phyloP scores from a whole-genome alignment of 345 rosid species.

The Heritiera fomes region DNA sequence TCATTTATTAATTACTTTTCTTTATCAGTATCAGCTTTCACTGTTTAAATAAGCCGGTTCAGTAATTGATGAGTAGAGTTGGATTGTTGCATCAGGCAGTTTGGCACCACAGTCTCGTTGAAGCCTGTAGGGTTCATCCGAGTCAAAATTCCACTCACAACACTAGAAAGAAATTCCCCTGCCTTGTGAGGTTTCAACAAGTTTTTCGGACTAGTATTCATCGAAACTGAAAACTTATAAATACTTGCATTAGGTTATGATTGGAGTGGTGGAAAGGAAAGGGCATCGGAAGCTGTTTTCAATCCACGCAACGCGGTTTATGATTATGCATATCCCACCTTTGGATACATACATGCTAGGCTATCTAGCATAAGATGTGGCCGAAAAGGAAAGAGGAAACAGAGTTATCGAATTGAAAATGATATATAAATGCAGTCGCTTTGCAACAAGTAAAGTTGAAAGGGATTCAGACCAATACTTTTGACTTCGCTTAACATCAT shows the following conservation, averaged over 20 bases:
- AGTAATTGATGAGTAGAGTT: not conserved
- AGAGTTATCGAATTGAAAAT: not conserved
- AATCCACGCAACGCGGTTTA: not conserved
- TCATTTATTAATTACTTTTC: not conserved
- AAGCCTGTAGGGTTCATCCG: not conserved
- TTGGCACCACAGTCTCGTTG: not conserved
- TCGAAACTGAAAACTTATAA: not conserved
- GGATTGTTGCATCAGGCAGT: not conserved
- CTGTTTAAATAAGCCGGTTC: not conserved
- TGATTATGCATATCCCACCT: not conserved
- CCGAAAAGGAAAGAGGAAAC: not conserved
- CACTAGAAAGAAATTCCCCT: not conserved
- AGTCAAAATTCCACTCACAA: not conserved
- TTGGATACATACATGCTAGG: not conserved
- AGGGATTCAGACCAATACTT: not conserved
- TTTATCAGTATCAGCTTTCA: not conserved
- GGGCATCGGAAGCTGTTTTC: not conserved
- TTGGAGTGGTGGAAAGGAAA: not conserved
- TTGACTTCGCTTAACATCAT: not conserved
- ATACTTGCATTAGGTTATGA: not conserved
- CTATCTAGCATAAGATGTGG: not conserved
- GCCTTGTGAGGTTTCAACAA: not conserved
- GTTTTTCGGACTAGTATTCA: not conserved
- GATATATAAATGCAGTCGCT: not conserved
- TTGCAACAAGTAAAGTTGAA: constrained; percentile 3